Evolutionary conservation across 805 yeast genomes (phyloP).

Genomic region (Metschnikowia sp.): DNA sequence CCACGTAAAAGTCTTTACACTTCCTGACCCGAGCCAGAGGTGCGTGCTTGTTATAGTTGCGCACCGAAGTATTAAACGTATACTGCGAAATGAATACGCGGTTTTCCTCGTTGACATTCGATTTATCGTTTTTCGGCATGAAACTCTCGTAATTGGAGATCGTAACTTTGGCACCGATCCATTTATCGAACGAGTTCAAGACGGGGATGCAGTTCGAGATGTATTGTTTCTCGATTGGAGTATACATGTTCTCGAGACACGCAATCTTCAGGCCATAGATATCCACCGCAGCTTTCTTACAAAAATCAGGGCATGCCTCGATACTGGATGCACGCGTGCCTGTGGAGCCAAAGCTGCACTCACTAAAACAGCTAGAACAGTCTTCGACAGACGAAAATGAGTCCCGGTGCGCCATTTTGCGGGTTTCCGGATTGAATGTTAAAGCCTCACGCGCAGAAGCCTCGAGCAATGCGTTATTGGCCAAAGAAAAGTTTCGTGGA

Average conservation of each 20-base stretch:
- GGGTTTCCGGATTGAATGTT: conserved; percentile 1
- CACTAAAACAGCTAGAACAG: conserved; percentile 10
- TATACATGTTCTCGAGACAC: conserved; percentile 16
- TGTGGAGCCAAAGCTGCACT: background rate
- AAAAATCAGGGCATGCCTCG: background rate
- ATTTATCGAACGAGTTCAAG: conserved; percentile 37
- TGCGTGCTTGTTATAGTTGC: conserved; percentile 2
- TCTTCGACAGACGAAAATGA: conserved; percentile 3
- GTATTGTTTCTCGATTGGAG: conserved; percentile 32
- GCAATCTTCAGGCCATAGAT: conserved; percentile 11
- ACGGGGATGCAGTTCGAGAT: conserved; percentile 37
- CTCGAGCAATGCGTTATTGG: conserved; percentile 13
- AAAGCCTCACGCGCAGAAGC: conserved; percentile 11
- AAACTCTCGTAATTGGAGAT: conserved; percentile 11
- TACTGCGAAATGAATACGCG: conserved; percentile 12
- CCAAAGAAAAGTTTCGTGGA: conserved; percentile 12
- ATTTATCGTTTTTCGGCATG: conserved; percentile 10
- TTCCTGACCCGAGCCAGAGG: background rate
- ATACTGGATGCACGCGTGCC: conserved; percentile 3
- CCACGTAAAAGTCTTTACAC: conserved; percentile 16
- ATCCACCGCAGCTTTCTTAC: conserved; percentile 1
- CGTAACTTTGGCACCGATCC: conserved; percentile 23
- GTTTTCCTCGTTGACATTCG: conserved; percentile 8
- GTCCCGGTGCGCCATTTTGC: conserved; percentile 3
- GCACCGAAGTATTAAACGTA: conserved; percentile 11